Conservation (phyloP, 345 rosid species). For the Litchi chinensis region DNA sequence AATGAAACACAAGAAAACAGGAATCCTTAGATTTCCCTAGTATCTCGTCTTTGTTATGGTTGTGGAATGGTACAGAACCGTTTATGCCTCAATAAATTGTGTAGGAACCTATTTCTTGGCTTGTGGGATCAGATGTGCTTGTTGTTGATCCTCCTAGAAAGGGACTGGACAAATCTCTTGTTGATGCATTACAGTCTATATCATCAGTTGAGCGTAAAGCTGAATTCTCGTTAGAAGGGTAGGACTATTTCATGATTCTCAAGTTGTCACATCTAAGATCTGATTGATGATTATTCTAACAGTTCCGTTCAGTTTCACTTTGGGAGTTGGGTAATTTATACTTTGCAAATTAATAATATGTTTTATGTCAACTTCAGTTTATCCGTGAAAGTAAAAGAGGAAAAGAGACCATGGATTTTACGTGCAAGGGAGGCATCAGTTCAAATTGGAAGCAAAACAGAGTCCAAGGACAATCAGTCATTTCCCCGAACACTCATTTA, state of each 20-base stretch:
- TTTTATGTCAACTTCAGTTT: conserved; percentile 40
- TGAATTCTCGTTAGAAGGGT: conserved; percentile 56
- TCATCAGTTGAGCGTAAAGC: conserved; percentile 49
- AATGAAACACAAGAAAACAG: neutral
- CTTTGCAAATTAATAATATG: conserved; percentile 7
- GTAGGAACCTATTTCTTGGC: conserved; percentile 92
- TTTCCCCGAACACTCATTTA: conserved; percentile 87
- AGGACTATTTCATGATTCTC: conserved; percentile 19
- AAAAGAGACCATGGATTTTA: conserved; percentile 95
- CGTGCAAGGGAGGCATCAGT: conserved; percentile 79
- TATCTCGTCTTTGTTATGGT: neutral
- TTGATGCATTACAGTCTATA: conserved; percentile 60
- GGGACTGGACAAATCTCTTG: conserved; percentile 76
- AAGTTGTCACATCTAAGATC: neutral
- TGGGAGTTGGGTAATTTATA: neutral
- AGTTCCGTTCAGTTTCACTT: neutral
- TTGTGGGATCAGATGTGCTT: conserved; percentile 82
- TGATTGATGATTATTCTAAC: conserved; percentile 1
- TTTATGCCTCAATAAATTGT: conserved; percentile 20
- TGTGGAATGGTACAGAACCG: conserved; percentile 12
- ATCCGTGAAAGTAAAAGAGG: conserved; percentile 57
- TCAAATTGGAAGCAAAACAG: conserved; percentile 56
- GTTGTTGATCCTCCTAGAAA: conserved; percentile 97
- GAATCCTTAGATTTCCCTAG: neutral
- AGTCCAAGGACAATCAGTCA: conserved; percentile 40